phyloP scores from a whole-genome alignment of 1,284 basidiomycete genomes.

The Mycosarcoma mackinlayi region DNA sequence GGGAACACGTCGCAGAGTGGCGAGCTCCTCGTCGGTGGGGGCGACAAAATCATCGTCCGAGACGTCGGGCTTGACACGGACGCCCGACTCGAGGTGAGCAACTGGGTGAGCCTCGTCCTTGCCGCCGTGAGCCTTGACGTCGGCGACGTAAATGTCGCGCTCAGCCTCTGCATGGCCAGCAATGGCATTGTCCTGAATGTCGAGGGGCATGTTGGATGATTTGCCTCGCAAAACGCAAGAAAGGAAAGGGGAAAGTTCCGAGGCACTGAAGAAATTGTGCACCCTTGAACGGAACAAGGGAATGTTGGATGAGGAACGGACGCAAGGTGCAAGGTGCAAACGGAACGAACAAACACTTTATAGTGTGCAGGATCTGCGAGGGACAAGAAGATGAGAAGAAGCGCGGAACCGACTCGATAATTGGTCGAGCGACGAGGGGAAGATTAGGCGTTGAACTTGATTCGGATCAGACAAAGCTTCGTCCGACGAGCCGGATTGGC shows the following conservation, averaged over 20 bases:
- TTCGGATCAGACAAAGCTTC: too few species aligned
- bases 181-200: conserved; percentile 46
- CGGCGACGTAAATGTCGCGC: conserved; percentile 35
- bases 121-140: conserved; percentile 38
- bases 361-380: too few species aligned
- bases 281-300: too few species aligned
- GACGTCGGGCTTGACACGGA: conserved; percentile 30
- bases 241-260: not conserved
- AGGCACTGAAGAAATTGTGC: not conserved
- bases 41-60: conserved; percentile 40
- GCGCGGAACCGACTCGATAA: too few species aligned
- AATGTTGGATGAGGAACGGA: too few species aligned
- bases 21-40: conserved; percentile 61
- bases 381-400: too few species aligned
- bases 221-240: not conserved
- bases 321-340: too few species aligned
- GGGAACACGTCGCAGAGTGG: conserved; percentile 60
- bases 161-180: conserved; percentile 47
- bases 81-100: conserved; percentile 42
- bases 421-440: too few species aligned
- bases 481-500: too few species aligned
- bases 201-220: conserved; percentile 33
- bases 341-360: too few species aligned
- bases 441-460: too few species aligned
- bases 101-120: conserved; percentile 41